Base-by-base conservation (phyloP, 139 green algal species). In the Trebouxia sp. region DNA sequence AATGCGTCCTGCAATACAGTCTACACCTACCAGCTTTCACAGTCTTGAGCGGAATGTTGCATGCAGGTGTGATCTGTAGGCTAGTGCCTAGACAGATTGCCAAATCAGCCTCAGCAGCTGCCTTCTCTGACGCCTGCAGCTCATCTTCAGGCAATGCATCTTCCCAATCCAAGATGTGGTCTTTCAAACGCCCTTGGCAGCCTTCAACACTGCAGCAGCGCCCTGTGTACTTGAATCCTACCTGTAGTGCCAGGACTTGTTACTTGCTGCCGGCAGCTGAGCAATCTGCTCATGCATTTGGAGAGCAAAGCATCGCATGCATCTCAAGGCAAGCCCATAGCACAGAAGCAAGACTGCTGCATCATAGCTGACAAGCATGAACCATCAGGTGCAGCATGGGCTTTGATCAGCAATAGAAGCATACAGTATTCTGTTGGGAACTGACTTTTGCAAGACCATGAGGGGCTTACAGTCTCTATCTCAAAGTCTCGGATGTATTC, bases 401-500 rank as follows among this genome's bases (percentile, higher is more conserved):
- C n/a, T n/a, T n/a, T n/a, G n/a, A n/a, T n/a, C n/a, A n/a, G n/a
- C n/a, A n/a, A n/a, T n/a, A n/a, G n/a, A n/a, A n/a, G n/a, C n/a
- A n/a, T n/a, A n/a, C n/a, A n/a, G n/a, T n/a, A n/a, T n/a, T n/a
- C n/a, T n/a, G n/a, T n/a, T n/a, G 20, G 11, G 35, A 56, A 5
- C 30, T 51, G 20, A 38, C 15, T 14, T 20, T n/a, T n/a, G n/a
- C n/a, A n/a, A n/a, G n/a, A n/a, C n/a, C n/a, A n/a, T n/a, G n/a
- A 2, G 50, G 50, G 26, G 4, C 87, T 80, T 72, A 94, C 95
- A 45, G 89, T 96, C 45, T 92, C 86, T 67, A 99, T 90, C 83
- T 99, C 94, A 89, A 98, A 99, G 82, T 98, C 95, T 3, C 96
- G 86, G 6, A 94, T 42, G 76, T 97, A 98, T 83, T 95, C 76